These are phyloP conservation scores for Volvox africanus DNA, from an alignment of 139 green algal genomes.

Conservation along the genomic window DNA sequence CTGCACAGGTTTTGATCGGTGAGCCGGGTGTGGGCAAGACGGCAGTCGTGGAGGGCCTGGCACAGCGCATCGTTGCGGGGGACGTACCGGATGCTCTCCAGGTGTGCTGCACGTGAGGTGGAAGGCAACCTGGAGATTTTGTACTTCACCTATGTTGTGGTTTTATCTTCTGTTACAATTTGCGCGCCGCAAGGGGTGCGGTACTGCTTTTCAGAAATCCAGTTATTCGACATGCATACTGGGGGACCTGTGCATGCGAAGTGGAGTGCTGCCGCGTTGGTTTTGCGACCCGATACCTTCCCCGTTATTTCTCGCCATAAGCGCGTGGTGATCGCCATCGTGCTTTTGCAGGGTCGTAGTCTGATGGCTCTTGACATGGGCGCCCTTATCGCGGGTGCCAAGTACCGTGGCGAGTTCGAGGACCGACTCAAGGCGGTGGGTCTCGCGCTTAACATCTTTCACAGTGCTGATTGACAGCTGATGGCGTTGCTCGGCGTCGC, in stretches of 20 bases:
- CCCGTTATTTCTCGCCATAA: neutral
- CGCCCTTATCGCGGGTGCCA: slow-evolving; percentile 93
- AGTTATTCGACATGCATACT: neutral
- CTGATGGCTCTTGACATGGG: slow-evolving; percentile 98
- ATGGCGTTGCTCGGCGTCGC: too few relatives aligned
- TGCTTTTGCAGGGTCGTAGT: slow-evolving; percentile 70
- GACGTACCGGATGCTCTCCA: slow-evolving; percentile 93
- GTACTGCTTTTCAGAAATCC: too few relatives aligned
- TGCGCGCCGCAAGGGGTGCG: too few relatives aligned
- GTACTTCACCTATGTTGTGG: too few relatives aligned
- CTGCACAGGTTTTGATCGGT: slow-evolving; percentile 91
- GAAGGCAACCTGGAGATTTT: too few relatives aligned
- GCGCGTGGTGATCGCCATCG: too few relatives aligned
- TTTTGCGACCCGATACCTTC: neutral
- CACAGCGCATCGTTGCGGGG: slow-evolving; percentile 95
- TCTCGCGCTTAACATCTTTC: neutral
- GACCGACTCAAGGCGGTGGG: slow-evolving; percentile 93
- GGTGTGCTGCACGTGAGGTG: slow-evolving; percentile 3
- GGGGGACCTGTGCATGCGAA: neutral
- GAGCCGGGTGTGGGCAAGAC: slow-evolving; percentile 92
- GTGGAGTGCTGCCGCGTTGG: neutral
- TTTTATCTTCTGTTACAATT: too few relatives aligned
- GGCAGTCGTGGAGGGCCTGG: slow-evolving; percentile 92
- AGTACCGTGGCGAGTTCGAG: slow-evolving; percentile 99
- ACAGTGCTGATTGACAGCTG: too few relatives aligned